Evolutionary conservation across 371 early-diverging fungal species (phyloP), one percentile per base, ranked within the genome.

Genomic region (Mortierella sp.): DNA sequence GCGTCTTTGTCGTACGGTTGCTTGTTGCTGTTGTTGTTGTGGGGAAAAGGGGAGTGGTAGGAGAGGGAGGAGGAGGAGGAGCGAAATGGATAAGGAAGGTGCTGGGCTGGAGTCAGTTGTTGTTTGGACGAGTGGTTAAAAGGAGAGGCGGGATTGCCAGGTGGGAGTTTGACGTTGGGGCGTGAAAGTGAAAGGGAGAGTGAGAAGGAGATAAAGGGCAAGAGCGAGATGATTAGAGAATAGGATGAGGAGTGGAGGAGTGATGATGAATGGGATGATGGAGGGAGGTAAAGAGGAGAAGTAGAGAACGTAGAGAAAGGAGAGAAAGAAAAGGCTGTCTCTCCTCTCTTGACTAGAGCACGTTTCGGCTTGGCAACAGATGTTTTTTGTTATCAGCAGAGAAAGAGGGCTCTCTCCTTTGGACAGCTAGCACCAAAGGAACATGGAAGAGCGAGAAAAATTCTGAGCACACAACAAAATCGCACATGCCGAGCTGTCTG

Each of bases 301-400:
- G 31, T 16, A 37, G 67, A 37, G 40, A 64, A 57, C 57, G 64
- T 54, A 57, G 16, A 13, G 8, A 34, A 61, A 28, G n/a, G 28
- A 59, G 31, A 28, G 57, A n/a, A n/a, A 5, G 26, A 13, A 19
- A 61, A 34, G 48, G 24, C 53, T 48, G 67, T 50, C 31, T 37
- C 21, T 46, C 16, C 10, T 24, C 10, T 10, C 54, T 24, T 54
- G n/a, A 28, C 61, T 61, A 34, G 34, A 61, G 21, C 16, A 59
- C 61, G 61, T 59, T 50, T 59, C 61, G 64, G 64, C 64, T 64
- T 64, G 40, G 37, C 67, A 64, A 64, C 67, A 64, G 67, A 64
- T 37, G 37, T 28, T 57, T 57, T 37, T 0, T 24, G 5, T 8
- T 53, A 24, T 53, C 24, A 24, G 3, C 6, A 48, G n/a, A 50